These are phyloP conservation scores for Xylaria sp. DNA, from an alignment of 2,329 filamentous ascomycete species.

Conservation along the genomic window DNA sequence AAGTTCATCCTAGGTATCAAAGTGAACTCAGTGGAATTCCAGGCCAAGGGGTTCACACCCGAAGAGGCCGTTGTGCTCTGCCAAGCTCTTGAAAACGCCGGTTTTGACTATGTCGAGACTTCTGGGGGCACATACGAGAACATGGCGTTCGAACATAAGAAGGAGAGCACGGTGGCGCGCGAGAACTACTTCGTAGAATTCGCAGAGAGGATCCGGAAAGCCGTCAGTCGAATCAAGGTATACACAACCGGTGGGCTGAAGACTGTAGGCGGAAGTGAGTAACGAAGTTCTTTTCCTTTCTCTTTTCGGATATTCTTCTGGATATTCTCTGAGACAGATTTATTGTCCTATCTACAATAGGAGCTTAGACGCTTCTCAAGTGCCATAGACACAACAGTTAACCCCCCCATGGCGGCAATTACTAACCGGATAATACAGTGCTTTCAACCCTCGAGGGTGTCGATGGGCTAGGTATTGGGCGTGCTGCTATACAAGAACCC, in stretches of 20 bases:
- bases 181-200: conserved; percentile 69
- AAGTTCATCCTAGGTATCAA: conserved; percentile 65
- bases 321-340: background rate
- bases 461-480: conserved; percentile 66
- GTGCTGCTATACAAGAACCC: conserved; percentile 62
- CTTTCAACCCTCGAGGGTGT: conserved; percentile 61
- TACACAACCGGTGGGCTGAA: conserved; percentile 66
- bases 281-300: no score
- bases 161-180: conserved; percentile 63
- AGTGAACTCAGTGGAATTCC: conserved; percentile 66
- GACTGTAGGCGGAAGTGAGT: conserved; percentile 57
- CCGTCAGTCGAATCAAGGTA: conserved; percentile 59
- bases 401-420: background rate
- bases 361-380: background rate
- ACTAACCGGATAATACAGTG: conserved; percentile 49
- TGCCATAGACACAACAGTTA: background rate
- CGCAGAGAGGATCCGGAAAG: conserved; percentile 59
- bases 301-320: background rate
- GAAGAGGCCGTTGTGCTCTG: conserved; percentile 62
- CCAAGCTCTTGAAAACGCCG: conserved; percentile 58
- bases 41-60: conserved; percentile 60
- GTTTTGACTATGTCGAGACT: conserved; percentile 67
- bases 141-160: conserved; percentile 60
- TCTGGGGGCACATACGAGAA: conserved; percentile 69
- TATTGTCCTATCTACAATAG: background rate